Percentiles rank a stretch among this genome's conserved stretches.
Conservation (phyloP, 345 rosid species). For the Iberis pinnata region DNA sequence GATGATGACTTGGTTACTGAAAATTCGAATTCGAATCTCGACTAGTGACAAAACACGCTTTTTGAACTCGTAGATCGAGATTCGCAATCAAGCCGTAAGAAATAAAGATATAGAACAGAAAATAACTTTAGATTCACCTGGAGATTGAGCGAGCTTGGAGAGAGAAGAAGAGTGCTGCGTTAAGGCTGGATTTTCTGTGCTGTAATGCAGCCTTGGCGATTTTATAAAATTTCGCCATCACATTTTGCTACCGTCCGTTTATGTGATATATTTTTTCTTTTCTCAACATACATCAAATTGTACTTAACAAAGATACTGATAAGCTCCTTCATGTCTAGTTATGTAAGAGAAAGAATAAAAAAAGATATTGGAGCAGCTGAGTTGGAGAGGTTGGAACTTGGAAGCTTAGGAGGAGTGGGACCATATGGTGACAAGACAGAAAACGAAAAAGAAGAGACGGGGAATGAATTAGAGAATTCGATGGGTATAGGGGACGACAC, state of each 20-base stretch:
- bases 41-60: neutral
- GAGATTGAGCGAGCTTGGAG: constrained; percentile 12
- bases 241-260: neutral
- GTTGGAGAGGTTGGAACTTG: too few relatives aligned
- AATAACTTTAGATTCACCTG: constrained; percentile 11
- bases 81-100: neutral
- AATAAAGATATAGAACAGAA: neutral
- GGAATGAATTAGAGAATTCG: too few relatives aligned
- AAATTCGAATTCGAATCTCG: neutral
- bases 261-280: neutral
- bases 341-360: too few relatives aligned
- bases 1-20: neutral
- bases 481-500: too few relatives aligned
- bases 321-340: too few relatives aligned
- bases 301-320: too few relatives aligned
- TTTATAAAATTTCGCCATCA: constrained; percentile 1
- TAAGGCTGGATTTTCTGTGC: neutral
- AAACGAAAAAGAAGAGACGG: too few relatives aligned
- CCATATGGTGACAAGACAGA: too few relatives aligned
- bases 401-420: too few relatives aligned
- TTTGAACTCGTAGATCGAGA: neutral
- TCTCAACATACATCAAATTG: too few relatives aligned
- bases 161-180: constrained; percentile 7
- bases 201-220: constrained; percentile 14
- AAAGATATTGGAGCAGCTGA: too few relatives aligned